These are phyloP conservation scores for Penicillium freii DNA, from an alignment of 2,329 filamentous ascomycete species.

Conservation along the genomic window DNA sequence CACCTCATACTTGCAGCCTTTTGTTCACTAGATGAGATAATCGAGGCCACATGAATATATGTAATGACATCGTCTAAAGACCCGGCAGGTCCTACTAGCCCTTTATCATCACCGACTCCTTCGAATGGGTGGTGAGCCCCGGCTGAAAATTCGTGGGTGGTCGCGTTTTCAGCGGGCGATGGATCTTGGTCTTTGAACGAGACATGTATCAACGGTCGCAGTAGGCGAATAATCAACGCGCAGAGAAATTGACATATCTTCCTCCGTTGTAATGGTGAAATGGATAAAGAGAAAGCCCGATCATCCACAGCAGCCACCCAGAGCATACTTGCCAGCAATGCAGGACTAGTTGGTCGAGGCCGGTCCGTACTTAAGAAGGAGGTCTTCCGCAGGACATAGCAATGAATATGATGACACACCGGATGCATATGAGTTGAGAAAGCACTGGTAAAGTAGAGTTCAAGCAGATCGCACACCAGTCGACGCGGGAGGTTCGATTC, in stretches of 20 bases:
- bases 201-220: constrained; percentile 83
- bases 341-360: constrained; percentile 78
- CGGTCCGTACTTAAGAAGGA: constrained; percentile 80
- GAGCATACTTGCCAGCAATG: constrained; percentile 87
- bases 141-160: constrained; percentile 70
- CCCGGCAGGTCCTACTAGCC: constrained; percentile 57
- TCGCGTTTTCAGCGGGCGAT: constrained; percentile 44
- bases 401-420: constrained; percentile 84
- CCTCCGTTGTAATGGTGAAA: constrained; percentile 74
- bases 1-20: constrained; percentile 90
- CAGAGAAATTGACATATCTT: constrained; percentile 86
- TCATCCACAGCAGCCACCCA: constrained; percentile 95
- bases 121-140: constrained; percentile 54
- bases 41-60: constrained; percentile 87
- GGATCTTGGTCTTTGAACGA: constrained; percentile 53
- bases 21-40: constrained; percentile 90
- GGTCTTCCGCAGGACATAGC: constrained; percentile 82
- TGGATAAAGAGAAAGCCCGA: constrained; percentile 81
- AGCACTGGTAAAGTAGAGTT: constrained; percentile 87
- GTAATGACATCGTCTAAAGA: constrained; percentile 85
- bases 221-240: constrained; percentile 77
- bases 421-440: constrained; percentile 86
- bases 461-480: constrained; percentile 82
- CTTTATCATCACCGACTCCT: constrained; percentile 56
- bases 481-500: constrained; percentile 72